Base-by-base conservation (phyloP, 768 basidiomycete genomes). In the Brasilioporus rufonigricans region DNA sequence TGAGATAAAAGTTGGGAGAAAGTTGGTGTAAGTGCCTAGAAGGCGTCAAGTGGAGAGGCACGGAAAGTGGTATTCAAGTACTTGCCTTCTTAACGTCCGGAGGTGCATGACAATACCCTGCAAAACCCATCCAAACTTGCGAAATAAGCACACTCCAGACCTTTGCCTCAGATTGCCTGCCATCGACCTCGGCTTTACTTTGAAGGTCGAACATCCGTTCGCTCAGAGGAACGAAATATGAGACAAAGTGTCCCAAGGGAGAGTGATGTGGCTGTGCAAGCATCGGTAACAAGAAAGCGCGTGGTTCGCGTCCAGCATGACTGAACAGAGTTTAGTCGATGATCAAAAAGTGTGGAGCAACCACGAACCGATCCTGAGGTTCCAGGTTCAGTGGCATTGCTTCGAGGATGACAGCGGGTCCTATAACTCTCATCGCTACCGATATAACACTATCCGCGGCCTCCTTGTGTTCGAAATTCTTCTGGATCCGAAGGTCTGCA, bases 1-100 rank as follows among this genome's bases (percentile, higher is more conserved):
- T 95, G 91, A 10, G 94, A 93, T 35, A 99, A 75, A n/a, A 98
- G 80, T 65, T 92, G 88, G 36, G 94, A 85, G 67, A 98, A 93
- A 26, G 80, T 77, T 1, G 85, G 76, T 9, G 77, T 87, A 60
- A 98, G 77, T 9, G 88, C 81, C 88, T 98, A 41, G 35, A 43
- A 12, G 32, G 6, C 45, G 21, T 61, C 50, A 56, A 52, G 47
- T 39, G 24, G 47, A 29, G 50, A n/a, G 27, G 27, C 18, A 24
- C 21, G 6, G 21, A 43, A 41, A 19, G 41, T 32, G 44, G 21
- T 16, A 36, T 23, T 33, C 1, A 16, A 50, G 36, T 26, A 70
- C 74, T 62, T 59, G 86, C 93, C 74, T 84, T 73, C 61, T 80
- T 75, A 38, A 97, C 73, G 69, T 98, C 91, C n/a, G 77, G 64